Conservation (phyloP, 805 yeast species). For the Teunomyces panamensis region DNA sequence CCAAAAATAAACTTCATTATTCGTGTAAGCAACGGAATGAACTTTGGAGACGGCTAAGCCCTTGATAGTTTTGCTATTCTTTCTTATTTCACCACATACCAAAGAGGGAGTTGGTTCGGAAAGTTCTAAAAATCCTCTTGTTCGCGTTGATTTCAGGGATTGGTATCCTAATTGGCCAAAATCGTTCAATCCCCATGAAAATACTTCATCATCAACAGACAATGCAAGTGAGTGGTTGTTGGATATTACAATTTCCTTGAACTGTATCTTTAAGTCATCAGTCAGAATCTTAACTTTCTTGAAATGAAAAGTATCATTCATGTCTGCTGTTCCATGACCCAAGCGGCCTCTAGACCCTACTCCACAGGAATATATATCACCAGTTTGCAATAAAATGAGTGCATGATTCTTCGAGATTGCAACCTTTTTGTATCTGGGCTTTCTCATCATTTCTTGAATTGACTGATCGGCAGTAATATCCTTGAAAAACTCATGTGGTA, state of each 20-base stretch:
- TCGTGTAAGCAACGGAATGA: conserved; percentile 62
- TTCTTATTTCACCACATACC: conserved; percentile 41
- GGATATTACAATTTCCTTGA: conserved; percentile 46
- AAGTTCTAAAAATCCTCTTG: conserved; percentile 22
- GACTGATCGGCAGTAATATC: conserved; percentile 4
- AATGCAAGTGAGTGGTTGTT: conserved; percentile 67
- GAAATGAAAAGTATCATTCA: conserved; percentile 40
- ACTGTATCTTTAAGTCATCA: conserved; percentile 18
- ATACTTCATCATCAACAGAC: conserved; percentile 51
- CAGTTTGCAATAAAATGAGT: conserved; percentile 53
- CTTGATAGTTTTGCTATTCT: conserved; percentile 22
- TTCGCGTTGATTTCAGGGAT: conserved; percentile 13
- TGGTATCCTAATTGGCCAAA: conserved; percentile 61
- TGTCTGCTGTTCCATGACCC: conserved; percentile 46
- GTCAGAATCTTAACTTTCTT: conserved; percentile 37
- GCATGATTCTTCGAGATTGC: conserved; percentile 66
- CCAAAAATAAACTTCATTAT: conserved; percentile 57
- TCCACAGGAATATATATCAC: conserved; percentile 60
- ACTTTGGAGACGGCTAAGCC: conserved; percentile 63
- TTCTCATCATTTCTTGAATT: conserved; percentile 15
- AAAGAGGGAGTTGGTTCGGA: conserved; percentile 41
- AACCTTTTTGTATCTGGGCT: conserved; percentile 47
- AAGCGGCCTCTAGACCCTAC: conserved; percentile 68
- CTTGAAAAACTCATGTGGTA: conserved; percentile 28
- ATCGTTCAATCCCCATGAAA: conserved; percentile 77